Evolutionary conservation across 1,284 basidiomycete genomes (phyloP).

Genomic region (Papiliotrema laurentii): DNA sequence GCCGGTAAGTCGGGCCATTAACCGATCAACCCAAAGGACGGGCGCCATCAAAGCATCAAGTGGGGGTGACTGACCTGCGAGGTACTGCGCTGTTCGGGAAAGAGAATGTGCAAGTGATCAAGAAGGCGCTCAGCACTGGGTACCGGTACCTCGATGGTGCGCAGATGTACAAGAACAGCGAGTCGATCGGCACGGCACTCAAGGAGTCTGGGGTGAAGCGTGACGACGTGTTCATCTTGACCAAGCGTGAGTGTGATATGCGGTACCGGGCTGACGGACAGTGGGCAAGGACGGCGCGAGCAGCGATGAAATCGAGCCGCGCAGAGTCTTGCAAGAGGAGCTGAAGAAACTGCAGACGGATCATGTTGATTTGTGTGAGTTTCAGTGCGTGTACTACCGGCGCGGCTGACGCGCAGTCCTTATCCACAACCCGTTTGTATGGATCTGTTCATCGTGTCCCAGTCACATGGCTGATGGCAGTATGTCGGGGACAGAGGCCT

Average conservation of each 20-base stretch:
- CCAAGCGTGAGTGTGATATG: constrained; percentile 43
- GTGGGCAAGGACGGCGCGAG: constrained; percentile 6
- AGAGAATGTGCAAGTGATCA: constrained; percentile 24
- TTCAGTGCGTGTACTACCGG: not conserved
- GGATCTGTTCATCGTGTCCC: constrained; percentile 4
- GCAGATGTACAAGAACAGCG: constrained; percentile 50
- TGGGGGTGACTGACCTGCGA: constrained; percentile 1
- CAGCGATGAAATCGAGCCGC: constrained; percentile 19
- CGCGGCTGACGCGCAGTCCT: constrained; percentile 52
- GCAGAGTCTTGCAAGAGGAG: constrained; percentile 34
- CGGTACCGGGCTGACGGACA: not conserved
- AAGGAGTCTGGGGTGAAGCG: constrained; percentile 52
- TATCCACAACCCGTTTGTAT: constrained; percentile 59
- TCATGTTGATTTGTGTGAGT: constrained; percentile 57
- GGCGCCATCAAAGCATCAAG: too few relatives aligned
- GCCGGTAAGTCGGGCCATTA: constrained; percentile 8
- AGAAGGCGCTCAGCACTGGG: constrained; percentile 31
- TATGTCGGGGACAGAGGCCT: constrained; percentile 16
- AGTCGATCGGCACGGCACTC: constrained; percentile 54
- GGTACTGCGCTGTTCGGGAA: constrained; percentile 35
- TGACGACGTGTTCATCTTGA: constrained; percentile 55
- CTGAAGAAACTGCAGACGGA: constrained; percentile 54
- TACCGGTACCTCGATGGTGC: constrained; percentile 38
- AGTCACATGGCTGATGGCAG: constrained; percentile 17
- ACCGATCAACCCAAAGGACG: not conserved